Percentiles rank a stretch among this genome's conserved stretches.
Evolutionary conservation across 106 monocot genomes (phyloP).

Genomic region (Platanthera zijinensis): DNA sequence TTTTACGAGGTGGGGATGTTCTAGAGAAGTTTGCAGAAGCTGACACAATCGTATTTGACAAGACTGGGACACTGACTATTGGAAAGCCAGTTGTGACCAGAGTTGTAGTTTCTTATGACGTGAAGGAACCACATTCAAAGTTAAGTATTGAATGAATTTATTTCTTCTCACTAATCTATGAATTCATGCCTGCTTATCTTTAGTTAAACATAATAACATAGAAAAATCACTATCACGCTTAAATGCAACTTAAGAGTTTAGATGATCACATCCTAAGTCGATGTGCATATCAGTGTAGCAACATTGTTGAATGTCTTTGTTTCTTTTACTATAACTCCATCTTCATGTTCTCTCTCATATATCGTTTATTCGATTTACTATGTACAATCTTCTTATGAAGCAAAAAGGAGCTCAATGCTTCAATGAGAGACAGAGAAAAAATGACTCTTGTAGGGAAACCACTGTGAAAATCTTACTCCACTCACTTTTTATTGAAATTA

Average conservation of each 20-base stretch:
- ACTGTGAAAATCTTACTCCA: not conserved
- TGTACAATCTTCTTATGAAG: not conserved
- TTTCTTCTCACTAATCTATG: not conserved
- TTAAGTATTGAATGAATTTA: conserved; percentile 28
- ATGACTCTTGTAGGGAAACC: not conserved
- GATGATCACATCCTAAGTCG: not conserved
- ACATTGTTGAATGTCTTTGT: no score
- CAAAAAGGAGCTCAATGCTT: not conserved
- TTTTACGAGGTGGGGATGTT: conserved; percentile 89
- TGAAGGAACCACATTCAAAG: conserved; percentile 27
- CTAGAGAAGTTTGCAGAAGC: conserved; percentile 91
- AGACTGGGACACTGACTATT: conserved; percentile 90
- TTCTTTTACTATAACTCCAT: no score
- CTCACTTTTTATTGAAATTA: no score
- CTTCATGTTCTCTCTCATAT: not conserved
- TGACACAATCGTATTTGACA: conserved; percentile 91
- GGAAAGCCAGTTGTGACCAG: conserved; percentile 81
- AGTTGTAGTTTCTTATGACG: conserved; percentile 30
- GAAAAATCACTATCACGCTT: not conserved
- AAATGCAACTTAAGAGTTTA: not conserved
- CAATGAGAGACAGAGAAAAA: not conserved
- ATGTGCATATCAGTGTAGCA: not conserved
- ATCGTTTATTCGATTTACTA: not conserved
- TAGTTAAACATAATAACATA: not conserved
- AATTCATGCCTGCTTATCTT: not conserved